Conservation (phyloP, 192 early-diverging fungal genomes). For the Linnemannia zychae region DNA sequence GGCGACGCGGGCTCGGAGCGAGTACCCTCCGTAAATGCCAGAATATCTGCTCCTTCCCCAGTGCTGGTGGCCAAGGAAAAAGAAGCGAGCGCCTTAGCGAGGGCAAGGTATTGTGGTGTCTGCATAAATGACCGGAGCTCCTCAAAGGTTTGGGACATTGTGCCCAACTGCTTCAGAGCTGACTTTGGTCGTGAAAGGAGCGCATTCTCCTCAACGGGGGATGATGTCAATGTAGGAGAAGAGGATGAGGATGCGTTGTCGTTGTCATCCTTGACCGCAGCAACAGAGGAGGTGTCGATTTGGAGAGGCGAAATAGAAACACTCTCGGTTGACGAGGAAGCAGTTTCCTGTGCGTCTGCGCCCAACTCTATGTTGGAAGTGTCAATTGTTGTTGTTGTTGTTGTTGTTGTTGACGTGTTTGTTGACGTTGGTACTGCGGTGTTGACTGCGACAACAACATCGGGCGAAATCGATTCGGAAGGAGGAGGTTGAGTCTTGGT, state of each 20-base stretch:
- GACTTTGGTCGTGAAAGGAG: slow-evolving; percentile 26
- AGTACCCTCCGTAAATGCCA: background rate
- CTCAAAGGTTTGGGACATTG: slow-evolving; percentile 30
- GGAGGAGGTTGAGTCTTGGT: background rate
- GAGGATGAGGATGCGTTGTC: background rate
- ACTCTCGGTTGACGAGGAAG: no score
- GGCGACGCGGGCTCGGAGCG: slow-evolving; percentile 44
- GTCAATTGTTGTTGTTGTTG: background rate
- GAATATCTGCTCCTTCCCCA: background rate
- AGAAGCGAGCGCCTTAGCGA: slow-evolving; percentile 7
- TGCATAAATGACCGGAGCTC: slow-evolving; percentile 37
- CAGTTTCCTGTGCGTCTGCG: background rate
- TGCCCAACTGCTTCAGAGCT: slow-evolving; percentile 34
- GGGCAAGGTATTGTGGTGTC: slow-evolving; percentile 25
- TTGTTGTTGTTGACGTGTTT: background rate
- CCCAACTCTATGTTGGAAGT: background rate
- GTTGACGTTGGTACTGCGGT: background rate
- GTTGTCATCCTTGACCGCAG: background rate
- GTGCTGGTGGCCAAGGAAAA: background rate
- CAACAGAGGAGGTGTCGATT: background rate
- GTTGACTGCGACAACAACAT: background rate
- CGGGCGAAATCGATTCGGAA: background rate
- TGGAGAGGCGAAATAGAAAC: background rate
- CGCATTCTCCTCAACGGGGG: background rate
- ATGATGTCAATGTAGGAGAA: background rate